These are phyloP conservation scores for Pseudocercospora macadamiae DNA, from an alignment of 2,329 filamentous ascomycete genomes.

Conservation along the genomic window DNA sequence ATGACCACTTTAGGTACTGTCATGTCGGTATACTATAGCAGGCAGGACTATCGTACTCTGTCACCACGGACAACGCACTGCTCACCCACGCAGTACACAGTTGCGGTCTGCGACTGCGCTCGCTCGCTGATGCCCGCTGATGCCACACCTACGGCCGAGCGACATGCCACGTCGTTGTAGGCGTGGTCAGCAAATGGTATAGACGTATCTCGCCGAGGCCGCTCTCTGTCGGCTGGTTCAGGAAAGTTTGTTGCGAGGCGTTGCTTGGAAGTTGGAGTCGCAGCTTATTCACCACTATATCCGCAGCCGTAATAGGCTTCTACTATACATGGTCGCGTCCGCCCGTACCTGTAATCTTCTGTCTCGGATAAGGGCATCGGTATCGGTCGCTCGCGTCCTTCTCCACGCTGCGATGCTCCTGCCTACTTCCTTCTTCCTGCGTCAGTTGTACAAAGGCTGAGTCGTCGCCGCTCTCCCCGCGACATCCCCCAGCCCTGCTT, in stretches of 20 bases:
- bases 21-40: neutral
- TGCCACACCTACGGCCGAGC: neutral
- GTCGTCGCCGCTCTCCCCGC: neutral
- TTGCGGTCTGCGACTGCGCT: neutral
- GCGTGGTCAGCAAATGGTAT: slow-evolving; percentile 9
- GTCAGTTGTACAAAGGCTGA: slow-evolving; percentile 4
- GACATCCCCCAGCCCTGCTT: neutral
- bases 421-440: neutral
- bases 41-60: no score
- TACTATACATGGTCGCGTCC: slow-evolving; percentile 2
- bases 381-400: neutral
- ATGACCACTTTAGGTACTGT: neutral
- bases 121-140: neutral
- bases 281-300: neutral
- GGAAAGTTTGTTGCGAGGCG: slow-evolving; percentile 7
- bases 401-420: neutral
- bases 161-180: slow-evolving; percentile 10
- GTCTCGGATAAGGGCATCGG: slow-evolving; percentile 4
- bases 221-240: slow-evolving; percentile 1
- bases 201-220: neutral
- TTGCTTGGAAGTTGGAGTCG: slow-evolving; percentile 7
- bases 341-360: neutral
- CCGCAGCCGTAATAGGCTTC: slow-evolving; percentile 3
- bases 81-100: neutral
- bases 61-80: slow-evolving; percentile 1